phyloP scores from a whole-genome alignment of 2,329 filamentous ascomycete species.

The Albifimbria verrucaria region DNA sequence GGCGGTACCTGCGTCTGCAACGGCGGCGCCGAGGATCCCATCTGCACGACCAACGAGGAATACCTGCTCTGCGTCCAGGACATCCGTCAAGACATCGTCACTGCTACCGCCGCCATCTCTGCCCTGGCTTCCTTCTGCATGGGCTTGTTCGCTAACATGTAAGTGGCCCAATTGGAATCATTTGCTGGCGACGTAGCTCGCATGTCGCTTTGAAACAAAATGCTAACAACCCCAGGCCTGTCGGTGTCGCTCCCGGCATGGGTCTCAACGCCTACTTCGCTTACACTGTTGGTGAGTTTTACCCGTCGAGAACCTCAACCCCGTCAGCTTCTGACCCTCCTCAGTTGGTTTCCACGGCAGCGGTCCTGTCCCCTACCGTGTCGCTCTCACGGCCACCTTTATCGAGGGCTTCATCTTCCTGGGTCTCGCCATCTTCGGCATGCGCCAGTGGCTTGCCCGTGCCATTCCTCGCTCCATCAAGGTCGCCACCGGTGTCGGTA shows the following conservation, averaged over 20 bases:
- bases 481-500: conserved; percentile 75
- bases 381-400: conserved; percentile 77
- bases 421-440: conserved; percentile 68
- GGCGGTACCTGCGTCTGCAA: conserved; percentile 8
- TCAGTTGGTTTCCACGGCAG: conserved; percentile 74
- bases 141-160: conserved; percentile 78
- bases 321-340: too few species aligned
- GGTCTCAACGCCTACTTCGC: conserved; percentile 78
- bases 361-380: conserved; percentile 65
- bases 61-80: conserved; percentile 62
- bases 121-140: conserved; percentile 78
- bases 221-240: conserved; percentile 60
- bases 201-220: not conserved
- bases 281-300: too few species aligned
- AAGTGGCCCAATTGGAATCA: conserved; percentile 32
- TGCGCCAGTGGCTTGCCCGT: conserved; percentile 79
- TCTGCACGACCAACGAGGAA: conserved; percentile 48
- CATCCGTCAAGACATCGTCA: conserved; percentile 70
- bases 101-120: conserved; percentile 74
- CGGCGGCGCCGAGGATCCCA: conserved; percentile 35
- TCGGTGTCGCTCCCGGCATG: conserved; percentile 24
- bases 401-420: conserved; percentile 79
- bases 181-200: not conserved
- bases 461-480: conserved; percentile 77
- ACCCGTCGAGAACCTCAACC: too few species aligned